Evolutionary conservation across 805 yeast genomes (phyloP), one percentile per base, ranked within the genome.

Genomic region (Lachancea meyersii): DNA sequence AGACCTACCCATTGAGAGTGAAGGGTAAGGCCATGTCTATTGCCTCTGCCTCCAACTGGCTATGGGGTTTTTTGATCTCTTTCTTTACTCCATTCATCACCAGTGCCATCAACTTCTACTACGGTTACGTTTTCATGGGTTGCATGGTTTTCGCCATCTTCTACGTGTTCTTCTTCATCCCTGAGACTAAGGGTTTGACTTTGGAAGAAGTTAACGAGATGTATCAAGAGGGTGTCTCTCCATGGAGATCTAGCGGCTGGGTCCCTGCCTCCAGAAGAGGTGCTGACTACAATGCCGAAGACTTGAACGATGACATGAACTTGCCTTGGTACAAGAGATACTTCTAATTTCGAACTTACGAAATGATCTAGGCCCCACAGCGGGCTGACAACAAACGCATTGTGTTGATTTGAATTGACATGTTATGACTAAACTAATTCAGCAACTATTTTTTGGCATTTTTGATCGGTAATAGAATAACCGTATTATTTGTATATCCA

Each of bases 161-260:
- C 64, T 86, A 82, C 62, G 84, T 84, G 41, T 78, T 73, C 71
- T 79, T 85, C 71, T 73, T 73, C 52, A 78, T 86, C 47, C 79
- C 79, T 54, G 91, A 84, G 66, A 86, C 95, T 43, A 79, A 77
- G 68, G 94, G 94, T 46, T 73, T 85, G 55, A 74, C 85, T 35
- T 73, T 86, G 61, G 95, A 86, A 67, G 88, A 86, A 65, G 86
- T 86, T 49, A 88, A 85, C 61, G 80, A 75, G 57, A 68, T 80
- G 71, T 73, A 69, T 55, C 61, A 71, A 22, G 63, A 66, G 39
- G 64, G 63, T 51, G 67, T 66, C 31, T 51, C 61, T 42, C 68
- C 76, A 39, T 72, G 76, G 75, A 59, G 63, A 43, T 78, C 82
- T 13, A 40, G 69, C 20, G 53, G 53, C 44, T 81, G 77, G 78